Evolutionary conservation across 2,329 filamentous ascomycete species (phyloP).

Genomic region (Bipolaris oryzae): DNA sequence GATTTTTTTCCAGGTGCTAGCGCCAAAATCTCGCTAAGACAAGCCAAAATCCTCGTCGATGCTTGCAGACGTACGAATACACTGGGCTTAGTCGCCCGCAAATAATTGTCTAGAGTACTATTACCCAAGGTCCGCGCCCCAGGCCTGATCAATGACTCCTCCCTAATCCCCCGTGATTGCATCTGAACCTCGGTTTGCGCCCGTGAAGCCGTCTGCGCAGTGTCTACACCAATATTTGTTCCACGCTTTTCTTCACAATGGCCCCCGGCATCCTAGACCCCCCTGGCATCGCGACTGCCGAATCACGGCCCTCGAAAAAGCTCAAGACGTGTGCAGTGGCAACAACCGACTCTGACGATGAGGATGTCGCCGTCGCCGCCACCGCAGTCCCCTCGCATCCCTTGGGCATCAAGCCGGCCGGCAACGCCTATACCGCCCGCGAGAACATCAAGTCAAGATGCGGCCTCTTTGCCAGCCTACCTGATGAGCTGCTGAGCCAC

Average conservation of each 20-base stretch:
- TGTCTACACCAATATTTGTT: slow-evolving; percentile 15
- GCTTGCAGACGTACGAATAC: slow-evolving; percentile 4
- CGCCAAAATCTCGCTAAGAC: slow-evolving; percentile 18
- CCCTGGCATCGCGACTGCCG: slow-evolving; percentile 28
- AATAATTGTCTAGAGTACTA: no score
- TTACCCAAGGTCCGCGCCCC: slow-evolving; percentile 3
- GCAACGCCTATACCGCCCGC: slow-evolving; percentile 75
- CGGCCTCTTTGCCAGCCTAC: slow-evolving; percentile 70
- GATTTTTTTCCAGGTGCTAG: slow-evolving; percentile 22
- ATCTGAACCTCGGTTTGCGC: slow-evolving; percentile 11
- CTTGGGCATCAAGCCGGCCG: slow-evolving; percentile 81
- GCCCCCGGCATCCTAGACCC: slow-evolving; percentile 43
- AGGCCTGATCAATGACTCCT: slow-evolving; percentile 18
- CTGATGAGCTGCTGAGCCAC: slow-evolving; percentile 80
- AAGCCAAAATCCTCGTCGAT: slow-evolving; percentile 3
- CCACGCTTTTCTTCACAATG: slow-evolving; percentile 29
- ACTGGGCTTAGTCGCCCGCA: slow-evolving; percentile 1
- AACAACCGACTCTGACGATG: slow-evolving; percentile 28
- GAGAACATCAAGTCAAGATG: slow-evolving; percentile 70
- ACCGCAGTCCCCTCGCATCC: slow-evolving; percentile 75
- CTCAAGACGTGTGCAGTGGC: slow-evolving; percentile 36
- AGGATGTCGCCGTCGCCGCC: slow-evolving; percentile 55
- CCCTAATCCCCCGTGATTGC: slow-evolving; percentile 9
- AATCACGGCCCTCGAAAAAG: slow-evolving; percentile 46
- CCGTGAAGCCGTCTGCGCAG: slow-evolving; percentile 7